A percentile compares a stretch with the other conserved stretches of the same genome.
phyloP scores from a whole-genome alignment of 2,329 filamentous ascomycete species.

The Exophiala bonariae region DNA sequence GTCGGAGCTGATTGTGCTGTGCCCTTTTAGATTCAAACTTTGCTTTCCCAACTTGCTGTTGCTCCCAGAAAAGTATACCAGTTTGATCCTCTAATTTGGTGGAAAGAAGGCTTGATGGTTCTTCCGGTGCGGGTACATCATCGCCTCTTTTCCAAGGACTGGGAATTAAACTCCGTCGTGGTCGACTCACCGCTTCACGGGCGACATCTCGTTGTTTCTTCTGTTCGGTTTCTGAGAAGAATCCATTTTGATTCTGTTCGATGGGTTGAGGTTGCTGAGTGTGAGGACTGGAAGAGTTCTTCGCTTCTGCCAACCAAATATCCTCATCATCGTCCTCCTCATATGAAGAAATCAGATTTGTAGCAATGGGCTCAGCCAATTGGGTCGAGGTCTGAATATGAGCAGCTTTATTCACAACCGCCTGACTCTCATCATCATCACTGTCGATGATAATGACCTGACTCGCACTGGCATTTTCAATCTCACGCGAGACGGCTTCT shows the following conservation, averaged over 20 bases:
- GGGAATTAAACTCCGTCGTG: conserved; percentile 28
- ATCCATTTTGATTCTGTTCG: not conserved
- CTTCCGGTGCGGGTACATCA: conserved; percentile 23
- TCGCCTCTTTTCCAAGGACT: conserved; percentile 36
- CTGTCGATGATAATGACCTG: conserved; percentile 48
- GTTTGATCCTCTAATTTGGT: conserved; percentile 19
- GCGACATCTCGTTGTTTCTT: conserved; percentile 9
- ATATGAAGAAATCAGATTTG: conserved; percentile 1
- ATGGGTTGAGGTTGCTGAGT: conserved; percentile 20
- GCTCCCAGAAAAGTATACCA: conserved; percentile 22
- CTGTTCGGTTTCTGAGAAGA: conserved; percentile 7
- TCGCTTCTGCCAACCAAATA: conserved; percentile 45
- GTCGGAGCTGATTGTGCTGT: conserved; percentile 11
- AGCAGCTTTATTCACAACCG: conserved; percentile 3
- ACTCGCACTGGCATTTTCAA: conserved; percentile 42
- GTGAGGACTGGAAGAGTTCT: conserved; percentile 39
- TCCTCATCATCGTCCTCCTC: conserved; percentile 32
- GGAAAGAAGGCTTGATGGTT: conserved; percentile 22
- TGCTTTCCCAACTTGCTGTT: conserved; percentile 10
- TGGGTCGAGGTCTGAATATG: not conserved
- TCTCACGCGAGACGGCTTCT: conserved; percentile 44
- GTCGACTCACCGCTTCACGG: conserved; percentile 26
- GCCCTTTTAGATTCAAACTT: conserved; percentile 21
- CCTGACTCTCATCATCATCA: conserved; percentile 32
- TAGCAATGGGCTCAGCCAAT: conserved; percentile 1